A percentile compares a stretch with the other conserved stretches of the same genome.
phyloP scores from a whole-genome alignment of 495 filamentous ascomycete genomes.

The Letharia columbiana region DNA sequence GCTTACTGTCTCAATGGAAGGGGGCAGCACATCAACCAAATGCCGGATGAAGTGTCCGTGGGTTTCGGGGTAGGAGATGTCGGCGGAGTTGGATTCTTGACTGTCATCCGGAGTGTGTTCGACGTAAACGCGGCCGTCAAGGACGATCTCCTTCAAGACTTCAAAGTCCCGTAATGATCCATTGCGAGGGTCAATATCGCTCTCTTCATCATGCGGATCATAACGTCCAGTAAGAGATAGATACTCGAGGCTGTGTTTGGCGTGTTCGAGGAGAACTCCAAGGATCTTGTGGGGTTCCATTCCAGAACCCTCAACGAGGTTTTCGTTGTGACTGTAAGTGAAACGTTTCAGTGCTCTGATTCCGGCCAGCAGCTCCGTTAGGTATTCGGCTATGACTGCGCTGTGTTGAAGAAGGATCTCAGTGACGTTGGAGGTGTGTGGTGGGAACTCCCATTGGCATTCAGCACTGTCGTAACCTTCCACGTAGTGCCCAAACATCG shows the following conservation, averaged over 20 bases:
- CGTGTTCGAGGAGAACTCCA: not conserved
- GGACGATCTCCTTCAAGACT: not conserved
- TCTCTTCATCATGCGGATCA: fast-evolving
- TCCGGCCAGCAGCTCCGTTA: not conserved
- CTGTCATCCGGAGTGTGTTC: no score
- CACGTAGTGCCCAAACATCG: not conserved
- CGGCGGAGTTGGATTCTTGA: no score
- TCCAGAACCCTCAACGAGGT: no score
- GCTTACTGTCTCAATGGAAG: not conserved
- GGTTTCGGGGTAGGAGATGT: no score
- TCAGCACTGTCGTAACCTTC: no score
- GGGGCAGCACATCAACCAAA: not conserved
- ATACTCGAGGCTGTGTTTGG: not conserved
- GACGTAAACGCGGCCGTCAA: no score
- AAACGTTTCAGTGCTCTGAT: not conserved
- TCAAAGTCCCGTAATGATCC: not conserved
- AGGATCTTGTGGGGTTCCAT: not conserved
- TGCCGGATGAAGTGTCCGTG: not conserved
- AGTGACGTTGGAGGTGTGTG: not conserved
- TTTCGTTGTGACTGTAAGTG: not conserved
- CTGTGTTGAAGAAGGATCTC: not conserved
- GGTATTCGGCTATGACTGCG: not conserved
- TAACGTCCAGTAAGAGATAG: not conserved
- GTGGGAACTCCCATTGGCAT: not conserved
- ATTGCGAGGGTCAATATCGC: not conserved